Evolutionary conservation across 129 eudicot genomes (phyloP), one percentile per base, ranked within the genome.

Genomic region (Flaveria bidentis): DNA sequence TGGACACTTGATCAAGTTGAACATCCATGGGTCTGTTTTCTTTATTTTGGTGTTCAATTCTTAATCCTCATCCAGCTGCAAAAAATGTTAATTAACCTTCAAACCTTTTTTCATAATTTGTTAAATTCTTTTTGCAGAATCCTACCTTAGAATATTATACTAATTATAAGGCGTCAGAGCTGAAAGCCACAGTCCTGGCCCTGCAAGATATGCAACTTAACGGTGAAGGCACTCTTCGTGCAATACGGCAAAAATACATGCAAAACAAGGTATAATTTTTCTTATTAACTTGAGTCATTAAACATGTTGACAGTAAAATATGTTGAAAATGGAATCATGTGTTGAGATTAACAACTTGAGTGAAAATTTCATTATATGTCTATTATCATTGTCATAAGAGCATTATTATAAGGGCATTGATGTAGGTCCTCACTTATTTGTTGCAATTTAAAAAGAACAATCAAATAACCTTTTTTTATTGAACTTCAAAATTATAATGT

Each of bases 1-100:
- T 95, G 99, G 99, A 91, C 93, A 36, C 88, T 95, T 70, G 90
- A 95, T 85, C 99, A 89, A 74, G 84, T 88, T 33, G 83, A 73
- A 42, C 84, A 88, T 72, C 99, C 99, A 57, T 95, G 99, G 97
- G 99, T 95, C 28, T 6, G 95, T 71, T 68, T 61, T 67, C 75
- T 80, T 52, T 76, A 11, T 44, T 65, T 52, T 49, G n/a, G 0
- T 39, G 39, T 61, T 41, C 67, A 9, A 76, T 57, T 64, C 57
- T 9, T 41, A 52, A 55, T 53, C 17, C 36, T 16, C 42, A 15
- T 46, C 45, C 63, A 45, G 33, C 77, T 28, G 52, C 33, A 67
- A 18, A 26, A 52, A 33, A 7, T 9, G 12, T 39, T 66, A 58
- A 12, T 10, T 42, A 9, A 51, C 64, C 28, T 30, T 75, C 56